A percentile compares a stretch with the other conserved stretches of the same genome.
phyloP scores from a whole-genome alignment of 352 stramenopile species.

The Albugo laibachii region DNA sequence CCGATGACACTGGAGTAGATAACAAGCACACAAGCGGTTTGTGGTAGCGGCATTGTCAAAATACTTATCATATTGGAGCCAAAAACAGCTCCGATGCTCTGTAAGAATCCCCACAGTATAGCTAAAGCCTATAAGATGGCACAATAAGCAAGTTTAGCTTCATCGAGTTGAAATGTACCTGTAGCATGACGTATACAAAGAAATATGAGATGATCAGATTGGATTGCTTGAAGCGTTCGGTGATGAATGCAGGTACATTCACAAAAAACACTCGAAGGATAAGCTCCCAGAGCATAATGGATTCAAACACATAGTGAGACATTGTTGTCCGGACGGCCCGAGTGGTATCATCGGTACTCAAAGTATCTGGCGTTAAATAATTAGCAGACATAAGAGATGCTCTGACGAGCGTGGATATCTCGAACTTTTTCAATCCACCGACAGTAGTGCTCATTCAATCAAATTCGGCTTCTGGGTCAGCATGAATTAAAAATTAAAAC shows the following conservation, averaged over 20 bases:
- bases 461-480: no score
- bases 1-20: slow-evolving; percentile 72
- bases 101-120: slow-evolving; percentile 75
- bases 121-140: slow-evolving; percentile 24
- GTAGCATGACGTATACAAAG: slow-evolving; percentile 8
- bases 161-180: background rate
- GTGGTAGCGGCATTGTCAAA: slow-evolving; percentile 52
- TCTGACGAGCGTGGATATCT: no score
- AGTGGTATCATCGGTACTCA: no score
- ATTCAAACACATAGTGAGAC: slow-evolving; percentile 16
- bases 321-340: no score
- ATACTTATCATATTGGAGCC: slow-evolving; percentile 77
- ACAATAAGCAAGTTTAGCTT: background rate
- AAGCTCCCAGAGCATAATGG: slow-evolving; percentile 40
- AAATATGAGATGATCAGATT: slow-evolving; percentile 1
- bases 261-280: slow-evolving; percentile 41
- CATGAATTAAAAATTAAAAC: no score
- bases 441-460: no score
- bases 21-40: slow-evolving; percentile 54
- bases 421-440: no score
- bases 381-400: no score
- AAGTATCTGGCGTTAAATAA: no score
- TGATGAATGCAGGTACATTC: background rate
- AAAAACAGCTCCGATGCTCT: slow-evolving; percentile 66
- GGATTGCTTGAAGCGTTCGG: background rate